Base-by-base conservation (phyloP, 495 filamentous ascomycete genomes). In the Talaromyces liani region DNA sequence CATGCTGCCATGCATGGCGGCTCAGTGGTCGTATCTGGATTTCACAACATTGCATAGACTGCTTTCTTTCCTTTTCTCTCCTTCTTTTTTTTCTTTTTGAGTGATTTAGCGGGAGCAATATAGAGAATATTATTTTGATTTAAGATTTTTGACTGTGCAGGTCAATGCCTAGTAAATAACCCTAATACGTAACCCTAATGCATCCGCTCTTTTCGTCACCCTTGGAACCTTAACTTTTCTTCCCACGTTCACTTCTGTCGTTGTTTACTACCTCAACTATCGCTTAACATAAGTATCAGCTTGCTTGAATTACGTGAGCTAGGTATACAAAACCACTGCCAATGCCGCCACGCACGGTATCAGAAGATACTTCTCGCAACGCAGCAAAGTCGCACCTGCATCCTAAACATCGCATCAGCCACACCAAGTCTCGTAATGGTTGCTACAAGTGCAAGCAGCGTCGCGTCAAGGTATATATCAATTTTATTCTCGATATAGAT, bases 361-460 rank as follows among this genome's bases (percentile, higher is more conserved):
- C 54, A 14, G 18, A 33, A 10, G 33, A 36, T 7, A 39, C 29
- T 14, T 59, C 57, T 20, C 27, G 8, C 25, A 18, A 59, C 20
- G 20, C 27, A 41, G 33, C 31, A 16, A 22, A 59, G 31, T 57
- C 54, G 54, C 54, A 57, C 54, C 31, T 57, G 16, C 54, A 24
- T 31, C 16, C 54, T n/a, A 39, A 36, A 6, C 57, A 14, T 12
- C 57, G 57, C 27, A 36, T 36, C 27, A 41, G 61, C 31, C 62
- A 63, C 53, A 36, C 33, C 29, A 72, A 72, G 41, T 72, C 70
- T 22, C 68, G 70, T 2, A 39, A 65, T n/a, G 70, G 70, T 5
- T 72, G 70, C 58, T 61, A 51, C 22, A 67, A 67, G 54, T 72
- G 70, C 62, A 72, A 72, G 64, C 61, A 58, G 27, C 62, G 70